A percentile compares a stretch with the other conserved stretches of the same genome.
Evolutionary conservation across 257 asterid species (phyloP).

Genomic region (Scutellaria galericulata): DNA sequence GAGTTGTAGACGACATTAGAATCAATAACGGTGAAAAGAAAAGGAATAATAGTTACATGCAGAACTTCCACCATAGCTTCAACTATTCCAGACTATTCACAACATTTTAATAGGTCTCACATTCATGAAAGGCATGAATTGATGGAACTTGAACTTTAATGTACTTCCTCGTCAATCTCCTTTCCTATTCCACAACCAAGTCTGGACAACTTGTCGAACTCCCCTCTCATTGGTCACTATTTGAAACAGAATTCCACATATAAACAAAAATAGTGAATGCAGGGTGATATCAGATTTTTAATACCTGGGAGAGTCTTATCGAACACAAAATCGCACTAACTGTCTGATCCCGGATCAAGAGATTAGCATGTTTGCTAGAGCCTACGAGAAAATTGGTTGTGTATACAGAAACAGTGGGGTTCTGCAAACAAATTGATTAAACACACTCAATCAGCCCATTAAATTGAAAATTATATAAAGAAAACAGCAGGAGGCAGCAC

Average conservation of each 20-base stretch:
- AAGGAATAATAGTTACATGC: slow-evolving; percentile 13
- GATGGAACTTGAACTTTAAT: slow-evolving; percentile 4
- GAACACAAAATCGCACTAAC: slow-evolving; percentile 57
- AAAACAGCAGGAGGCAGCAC: not conserved
- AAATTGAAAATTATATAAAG: slow-evolving; percentile 1
- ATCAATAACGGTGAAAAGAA: slow-evolving; percentile 1
- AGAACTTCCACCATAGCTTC: slow-evolving; percentile 19
- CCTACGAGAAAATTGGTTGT: slow-evolving; percentile 69
- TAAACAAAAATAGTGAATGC: slow-evolving; percentile 14
- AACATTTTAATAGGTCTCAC: slow-evolving; percentile 7
- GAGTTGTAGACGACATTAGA: not conserved
- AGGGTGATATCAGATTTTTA: slow-evolving; percentile 14
- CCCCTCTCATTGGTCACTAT: slow-evolving; percentile 17
- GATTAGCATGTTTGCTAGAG: slow-evolving; percentile 68
- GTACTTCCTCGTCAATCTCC: slow-evolving; percentile 6
- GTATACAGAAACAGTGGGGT: slow-evolving; percentile 56
- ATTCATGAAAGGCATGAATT: slow-evolving; percentile 1
- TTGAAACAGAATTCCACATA: slow-evolving; percentile 18
- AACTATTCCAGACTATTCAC: slow-evolving; percentile 11
- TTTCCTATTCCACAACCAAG: slow-evolving; percentile 15
- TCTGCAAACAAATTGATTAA: slow-evolving; percentile 50
- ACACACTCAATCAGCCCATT: slow-evolving; percentile 18
- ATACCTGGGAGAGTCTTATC: slow-evolving; percentile 68
- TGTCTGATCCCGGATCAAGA: slow-evolving; percentile 61
- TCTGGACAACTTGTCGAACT: slow-evolving; percentile 3